These are phyloP conservation scores for Diospyros lotus DNA, from an alignment of 148 eudicot genomes.

Conservation along the genomic window DNA sequence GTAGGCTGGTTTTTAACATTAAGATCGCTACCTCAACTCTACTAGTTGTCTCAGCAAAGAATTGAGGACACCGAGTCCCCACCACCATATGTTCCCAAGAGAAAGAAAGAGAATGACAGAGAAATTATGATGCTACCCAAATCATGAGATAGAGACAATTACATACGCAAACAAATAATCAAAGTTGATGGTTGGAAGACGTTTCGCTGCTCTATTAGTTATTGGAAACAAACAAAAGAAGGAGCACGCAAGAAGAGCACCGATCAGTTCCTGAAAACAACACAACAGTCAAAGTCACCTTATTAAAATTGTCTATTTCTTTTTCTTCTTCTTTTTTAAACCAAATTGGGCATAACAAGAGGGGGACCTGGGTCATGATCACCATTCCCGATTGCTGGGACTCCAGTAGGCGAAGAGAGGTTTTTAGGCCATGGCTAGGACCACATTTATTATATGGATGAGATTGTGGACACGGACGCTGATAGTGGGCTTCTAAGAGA, in stretches of 20 bases:
- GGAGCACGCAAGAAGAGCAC: constrained; percentile 84
- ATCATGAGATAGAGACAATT: not conserved
- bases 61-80: too few species aligned
- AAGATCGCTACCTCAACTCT: not conserved
- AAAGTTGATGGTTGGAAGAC: constrained; percentile 87
- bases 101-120: not conserved
- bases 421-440: constrained; percentile 32
- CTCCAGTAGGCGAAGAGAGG: constrained; percentile 69
- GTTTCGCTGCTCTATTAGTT: constrained; percentile 60
- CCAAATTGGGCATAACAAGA: not conserved
- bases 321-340: not conserved
- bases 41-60: not conserved
- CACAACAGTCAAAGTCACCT: constrained; percentile 9
- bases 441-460: constrained; percentile 28
- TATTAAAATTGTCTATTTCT: not conserved
- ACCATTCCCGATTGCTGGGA: constrained; percentile 76
- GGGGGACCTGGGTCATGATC: constrained; percentile 70
- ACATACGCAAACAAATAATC: constrained; percentile 90
- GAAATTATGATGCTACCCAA: not conserved
- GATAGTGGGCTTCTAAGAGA: constrained; percentile 70
- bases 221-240: constrained; percentile 90
- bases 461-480: not conserved
- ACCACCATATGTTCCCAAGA: not conserved
- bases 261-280: constrained; percentile 73
- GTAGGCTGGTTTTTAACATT: not conserved